Evolutionary conservation across 2,329 filamentous ascomycete species (phyloP), one percentile per base, ranked within the genome.

Genomic region (Colletotrichum camelliae): DNA sequence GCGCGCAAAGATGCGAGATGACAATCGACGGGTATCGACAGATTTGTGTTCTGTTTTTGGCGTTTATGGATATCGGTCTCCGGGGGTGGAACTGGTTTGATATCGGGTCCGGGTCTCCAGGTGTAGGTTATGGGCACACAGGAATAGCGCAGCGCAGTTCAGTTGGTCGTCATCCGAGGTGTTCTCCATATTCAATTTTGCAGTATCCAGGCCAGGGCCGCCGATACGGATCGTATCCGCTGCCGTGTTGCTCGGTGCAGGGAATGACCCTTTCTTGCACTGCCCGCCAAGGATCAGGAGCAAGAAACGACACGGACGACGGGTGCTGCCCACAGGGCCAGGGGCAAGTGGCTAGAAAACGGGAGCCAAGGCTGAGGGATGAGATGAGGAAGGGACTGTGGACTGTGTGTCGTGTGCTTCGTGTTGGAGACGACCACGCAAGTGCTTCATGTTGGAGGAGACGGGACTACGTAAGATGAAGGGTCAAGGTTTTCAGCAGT

Each of bases 231-330:
- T 72, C 48, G 61, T 24, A 15, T 72, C 69, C 69, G 62, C 33
- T 6, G 39, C 39, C 24, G 68, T 13, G 43, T 61, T 33, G 57
- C 60, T 68, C 43, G 60, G 35, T 72, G 70, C 73, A 75, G 70
- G 73, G 73, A 48, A 31, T 31, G 43, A 43, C 73, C 73, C 58
- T 64, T 35, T 60, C 37, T 15, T 43, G 73, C 64, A 75, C 70
- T 55, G 73, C 70, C 73, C 60, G 69, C 64, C 70, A 75, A 73
- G 64, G 39, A 57, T 60, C 62, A 67, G 27, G 61, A 75, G 55
- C 43, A 67, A 31, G 31, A 52, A 39, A 62, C 48, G 68, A 55
- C 39, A 37, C 33, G 29, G 71, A 57, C 72, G n/a, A 21, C 43
- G 43, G 43, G 43, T 52, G n/a, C 43, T 21, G 43, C 43, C 43